A percentile compares a stretch with the other conserved stretches of the same genome.
Conservation (phyloP, 352 stramenopile species). For the Aphanomyces cochlioides region DNA sequence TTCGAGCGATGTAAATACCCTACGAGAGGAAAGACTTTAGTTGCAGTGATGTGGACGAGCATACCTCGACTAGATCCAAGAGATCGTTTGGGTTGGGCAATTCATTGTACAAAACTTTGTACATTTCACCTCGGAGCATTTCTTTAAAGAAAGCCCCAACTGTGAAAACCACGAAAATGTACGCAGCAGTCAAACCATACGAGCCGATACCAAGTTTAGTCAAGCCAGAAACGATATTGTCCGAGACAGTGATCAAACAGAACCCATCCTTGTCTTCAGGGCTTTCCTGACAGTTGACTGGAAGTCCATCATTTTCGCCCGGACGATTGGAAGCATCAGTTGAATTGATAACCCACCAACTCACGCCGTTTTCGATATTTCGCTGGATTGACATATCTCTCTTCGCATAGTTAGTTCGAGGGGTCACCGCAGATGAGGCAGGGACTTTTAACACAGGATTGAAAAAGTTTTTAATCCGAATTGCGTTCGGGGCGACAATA, state of each 20-base stretch:
- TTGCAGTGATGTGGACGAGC: not conserved
- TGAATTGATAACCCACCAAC: conserved; percentile 24
- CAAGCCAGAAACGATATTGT: conserved; percentile 82
- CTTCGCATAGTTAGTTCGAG: conserved; percentile 2
- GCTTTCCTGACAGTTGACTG: not conserved
- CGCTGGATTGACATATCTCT: conserved; percentile 3
- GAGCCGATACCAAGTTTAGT: conserved; percentile 73
- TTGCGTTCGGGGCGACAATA: not conserved
- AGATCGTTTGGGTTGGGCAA: conserved; percentile 79
- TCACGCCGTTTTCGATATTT: conserved; percentile 22
- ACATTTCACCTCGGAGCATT: conserved; percentile 75
- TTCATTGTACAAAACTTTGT: conserved; percentile 79
- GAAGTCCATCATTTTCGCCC: not conserved
- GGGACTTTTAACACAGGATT: conserved; percentile 22
- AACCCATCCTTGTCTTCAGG: conserved; percentile 16
- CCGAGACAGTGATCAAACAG: conserved; percentile 76
- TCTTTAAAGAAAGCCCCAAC: conserved; percentile 80
- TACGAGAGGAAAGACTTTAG: conserved; percentile 32
- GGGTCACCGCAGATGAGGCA: not conserved
- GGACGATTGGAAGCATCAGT: not conserved
- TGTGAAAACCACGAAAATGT: conserved; percentile 85
- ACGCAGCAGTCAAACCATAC: conserved; percentile 83
- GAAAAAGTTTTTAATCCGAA: conserved; percentile 20
- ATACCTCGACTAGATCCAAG: conserved; percentile 63
- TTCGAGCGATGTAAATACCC: conserved; percentile 81